A percentile compares a stretch with the other conserved stretches of the same genome.
phyloP scores from a whole-genome alignment of 306 rosid species.

The Dicorynia guianensis region DNA sequence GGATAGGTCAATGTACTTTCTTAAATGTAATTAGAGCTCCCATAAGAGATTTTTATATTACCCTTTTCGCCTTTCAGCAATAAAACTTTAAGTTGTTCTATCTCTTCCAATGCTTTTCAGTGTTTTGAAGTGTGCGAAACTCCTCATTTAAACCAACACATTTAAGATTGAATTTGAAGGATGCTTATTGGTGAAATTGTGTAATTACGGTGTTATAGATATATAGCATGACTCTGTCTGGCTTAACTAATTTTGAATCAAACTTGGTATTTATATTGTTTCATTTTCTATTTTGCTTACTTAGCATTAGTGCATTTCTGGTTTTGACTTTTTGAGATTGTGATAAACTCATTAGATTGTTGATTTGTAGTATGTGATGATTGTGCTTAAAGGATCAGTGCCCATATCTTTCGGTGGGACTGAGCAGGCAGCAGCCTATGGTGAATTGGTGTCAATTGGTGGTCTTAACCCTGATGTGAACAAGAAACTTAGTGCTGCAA shows the following conservation, averaged over 20 bases:
- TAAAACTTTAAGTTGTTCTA: neutral
- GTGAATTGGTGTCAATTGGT: slow-evolving; percentile 87
- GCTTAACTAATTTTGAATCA: slow-evolving; percentile 2
- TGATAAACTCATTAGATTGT: neutral
- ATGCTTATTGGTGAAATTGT: neutral
- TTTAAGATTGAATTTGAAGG: neutral
- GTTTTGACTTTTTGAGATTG: slow-evolving; percentile 1
- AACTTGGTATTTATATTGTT: neutral
- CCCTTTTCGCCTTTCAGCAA: neutral
- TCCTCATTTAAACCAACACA: neutral
- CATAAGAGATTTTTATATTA: neutral
- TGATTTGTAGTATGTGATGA: slow-evolving; percentile 78
- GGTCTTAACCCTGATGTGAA: slow-evolving; percentile 79
- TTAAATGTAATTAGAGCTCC: neutral
- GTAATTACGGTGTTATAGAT: neutral
- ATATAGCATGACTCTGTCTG: neutral
- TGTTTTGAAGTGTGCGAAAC: neutral
- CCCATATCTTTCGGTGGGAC: slow-evolving; percentile 82
- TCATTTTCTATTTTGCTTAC: neutral
- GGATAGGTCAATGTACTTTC: neutral
- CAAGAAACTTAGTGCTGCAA: slow-evolving; percentile 82
- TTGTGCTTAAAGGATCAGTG: slow-evolving; percentile 85
- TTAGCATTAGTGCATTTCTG: neutral
- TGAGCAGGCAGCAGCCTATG: slow-evolving; percentile 89
- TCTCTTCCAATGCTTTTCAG: neutral